phyloP scores from a whole-genome alignment of 2,329 filamentous ascomycete genomes.

The Phaeoacremonium minimum region DNA sequence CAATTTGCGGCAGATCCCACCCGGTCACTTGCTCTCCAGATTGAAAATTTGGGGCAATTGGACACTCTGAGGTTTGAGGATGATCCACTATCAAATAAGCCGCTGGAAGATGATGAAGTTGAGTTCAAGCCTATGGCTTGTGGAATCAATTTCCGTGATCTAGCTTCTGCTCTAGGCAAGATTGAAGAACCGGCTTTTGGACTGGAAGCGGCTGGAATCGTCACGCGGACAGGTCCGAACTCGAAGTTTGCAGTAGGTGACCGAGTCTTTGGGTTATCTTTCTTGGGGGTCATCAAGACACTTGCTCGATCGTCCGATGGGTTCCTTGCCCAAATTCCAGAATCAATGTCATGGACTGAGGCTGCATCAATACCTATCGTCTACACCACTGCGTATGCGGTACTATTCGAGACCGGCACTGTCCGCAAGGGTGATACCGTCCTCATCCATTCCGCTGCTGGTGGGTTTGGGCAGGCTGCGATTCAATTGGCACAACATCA shows the following conservation, averaged over 20 bases:
- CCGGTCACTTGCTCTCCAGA: conserved; percentile 5
- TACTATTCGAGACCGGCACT: conserved; percentile 13
- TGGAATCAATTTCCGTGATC: conserved; percentile 12
- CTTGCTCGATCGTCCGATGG: conserved; percentile 11
- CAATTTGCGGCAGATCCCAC: conserved; percentile 1
- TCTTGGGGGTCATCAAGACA: conserved; percentile 14
- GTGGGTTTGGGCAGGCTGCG: conserved; percentile 11
- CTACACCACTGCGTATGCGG: conserved; percentile 13
- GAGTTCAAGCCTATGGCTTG: conserved; percentile 15
- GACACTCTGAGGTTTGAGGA: conserved; percentile 15
- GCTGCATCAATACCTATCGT: conserved; percentile 16
- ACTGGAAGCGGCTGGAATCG: conserved; percentile 14
- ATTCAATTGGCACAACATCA: conserved; percentile 10
- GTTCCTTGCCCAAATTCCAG: conserved; percentile 12
- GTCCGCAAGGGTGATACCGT: conserved; percentile 11
- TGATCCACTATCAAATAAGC: conserved; percentile 6
- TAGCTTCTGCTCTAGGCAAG: conserved; percentile 10
- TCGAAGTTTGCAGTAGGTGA: conserved; percentile 12
- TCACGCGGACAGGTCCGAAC: conserved; percentile 10
- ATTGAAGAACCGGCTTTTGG: conserved; percentile 5
- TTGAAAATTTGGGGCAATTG: conserved; percentile 12
- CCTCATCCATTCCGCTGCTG: conserved; percentile 12
- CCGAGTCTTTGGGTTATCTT: conserved; percentile 15
- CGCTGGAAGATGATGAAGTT: conserved; percentile 13
- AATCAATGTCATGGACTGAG: conserved; percentile 10